Conservation (phyloP, 2,329 filamentous ascomycete species). For the Fusarium goolgardi region DNA sequence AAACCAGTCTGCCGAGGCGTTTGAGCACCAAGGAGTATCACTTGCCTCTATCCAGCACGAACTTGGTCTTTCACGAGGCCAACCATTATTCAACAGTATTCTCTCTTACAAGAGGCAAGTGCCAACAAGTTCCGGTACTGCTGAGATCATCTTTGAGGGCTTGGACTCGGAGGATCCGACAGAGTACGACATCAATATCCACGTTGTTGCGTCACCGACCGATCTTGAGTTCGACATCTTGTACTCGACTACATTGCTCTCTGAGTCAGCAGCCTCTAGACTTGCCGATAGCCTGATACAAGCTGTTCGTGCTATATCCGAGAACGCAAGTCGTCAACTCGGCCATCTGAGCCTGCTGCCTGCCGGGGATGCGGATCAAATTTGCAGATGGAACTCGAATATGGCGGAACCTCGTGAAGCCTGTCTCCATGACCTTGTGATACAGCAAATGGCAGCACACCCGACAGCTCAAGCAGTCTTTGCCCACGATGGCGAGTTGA, state of each 20-base stretch:
- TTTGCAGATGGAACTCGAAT: slow-evolving; percentile 1
- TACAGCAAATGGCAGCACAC: neutral
- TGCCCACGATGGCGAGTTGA: neutral
- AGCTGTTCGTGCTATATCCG: slow-evolving; percentile 1
- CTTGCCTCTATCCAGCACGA: slow-evolving; percentile 7
- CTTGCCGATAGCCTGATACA: slow-evolving; percentile 3
- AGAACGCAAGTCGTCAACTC: neutral
- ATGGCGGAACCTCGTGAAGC: neutral
- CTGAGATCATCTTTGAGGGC: slow-evolving; percentile 1
- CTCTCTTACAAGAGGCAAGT: slow-evolving; percentile 6
- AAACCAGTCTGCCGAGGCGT: neutral
- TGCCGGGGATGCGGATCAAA: neutral
- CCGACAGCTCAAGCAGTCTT: neutral
- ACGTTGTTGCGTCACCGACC: slow-evolving; percentile 4
- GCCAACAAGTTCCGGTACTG: neutral
- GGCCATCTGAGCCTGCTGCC: slow-evolving; percentile 1
- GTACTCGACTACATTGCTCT: neutral
- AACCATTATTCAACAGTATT: slow-evolving; percentile 2
- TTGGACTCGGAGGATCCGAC: slow-evolving; percentile 2
- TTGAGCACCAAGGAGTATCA: slow-evolving; percentile 1
- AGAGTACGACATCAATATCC: slow-evolving; percentile 2
- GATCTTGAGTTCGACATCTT: neutral
- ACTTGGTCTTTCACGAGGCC: neutral
- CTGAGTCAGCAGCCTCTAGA: neutral
- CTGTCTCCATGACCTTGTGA: neutral